Conservation (phyloP, 805 yeast species). For the Priceomyces melissophilus region DNA sequence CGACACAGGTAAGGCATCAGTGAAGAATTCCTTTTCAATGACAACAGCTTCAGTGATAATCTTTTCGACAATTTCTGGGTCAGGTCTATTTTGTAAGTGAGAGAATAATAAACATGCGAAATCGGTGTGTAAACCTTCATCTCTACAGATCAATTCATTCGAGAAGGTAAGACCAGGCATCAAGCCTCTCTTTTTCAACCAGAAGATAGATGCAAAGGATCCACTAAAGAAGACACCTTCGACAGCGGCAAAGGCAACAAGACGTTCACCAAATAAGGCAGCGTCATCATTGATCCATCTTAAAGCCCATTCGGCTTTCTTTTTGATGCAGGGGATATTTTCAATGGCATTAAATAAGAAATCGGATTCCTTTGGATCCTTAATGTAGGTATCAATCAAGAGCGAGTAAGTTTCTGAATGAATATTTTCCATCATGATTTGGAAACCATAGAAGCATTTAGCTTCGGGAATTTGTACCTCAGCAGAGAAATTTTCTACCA, state of each 20-base stretch:
- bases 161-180: constrained; percentile 99
- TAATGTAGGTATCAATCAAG: constrained; percentile 90
- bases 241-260: constrained; percentile 97
- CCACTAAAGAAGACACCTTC: constrained; percentile 99
- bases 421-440: constrained; percentile 99
- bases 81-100: constrained; percentile 88
- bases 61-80: constrained; percentile 69
- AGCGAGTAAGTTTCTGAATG: constrained; percentile 97
- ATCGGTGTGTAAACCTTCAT: constrained; percentile 98
- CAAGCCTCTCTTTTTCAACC: constrained; percentile 98
- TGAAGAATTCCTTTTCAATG: constrained; percentile 91
- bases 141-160: constrained; percentile 95
- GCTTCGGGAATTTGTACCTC: constrained; percentile 98
- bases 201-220: constrained; percentile 95
- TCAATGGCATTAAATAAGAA: constrained; percentile 93
- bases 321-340: constrained; percentile 91
- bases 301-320: constrained; percentile 98
- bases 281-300: constrained; percentile 91
- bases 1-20: constrained; percentile 91
- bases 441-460: constrained; percentile 98
- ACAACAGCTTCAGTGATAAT: constrained; percentile 93
- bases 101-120: constrained; percentile 94
- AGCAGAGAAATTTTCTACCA: constrained; percentile 95
- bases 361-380: constrained; percentile 91
- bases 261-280: constrained; percentile 90